A percentile compares a stretch with the other conserved stretches of the same genome.
These are phyloP conservation scores for Neonectria hederae DNA, from an alignment of 2,329 filamentous ascomycete species.

Conservation along the genomic window DNA sequence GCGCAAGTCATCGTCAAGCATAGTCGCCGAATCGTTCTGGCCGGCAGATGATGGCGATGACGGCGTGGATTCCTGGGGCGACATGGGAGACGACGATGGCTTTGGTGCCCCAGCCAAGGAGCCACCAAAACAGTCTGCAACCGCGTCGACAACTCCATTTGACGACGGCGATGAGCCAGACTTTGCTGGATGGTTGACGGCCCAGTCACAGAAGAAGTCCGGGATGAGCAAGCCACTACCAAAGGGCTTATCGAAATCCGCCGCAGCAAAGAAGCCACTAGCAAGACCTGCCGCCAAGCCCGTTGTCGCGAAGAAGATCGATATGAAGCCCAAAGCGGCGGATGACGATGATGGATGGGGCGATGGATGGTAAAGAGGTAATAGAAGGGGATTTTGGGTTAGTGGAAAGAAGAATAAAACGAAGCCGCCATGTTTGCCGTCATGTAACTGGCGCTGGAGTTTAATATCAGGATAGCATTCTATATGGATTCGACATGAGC, in stretches of 20 bases:
- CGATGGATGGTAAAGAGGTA: constrained; percentile 64
- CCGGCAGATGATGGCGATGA: constrained; percentile 68
- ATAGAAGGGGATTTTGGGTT: background rate
- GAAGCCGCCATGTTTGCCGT: constrained; percentile 11
- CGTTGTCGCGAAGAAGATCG: constrained; percentile 70
- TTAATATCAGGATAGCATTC: constrained; percentile 34
- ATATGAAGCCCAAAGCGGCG: constrained; percentile 70
- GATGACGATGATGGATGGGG: constrained; percentile 72
- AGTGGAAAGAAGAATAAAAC: background rate
- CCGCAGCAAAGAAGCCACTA: constrained; percentile 52
- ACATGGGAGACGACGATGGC: constrained; percentile 65
- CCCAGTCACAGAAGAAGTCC: constrained; percentile 81
- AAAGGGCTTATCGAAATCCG: constrained; percentile 80
- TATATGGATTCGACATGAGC: constrained; percentile 9
- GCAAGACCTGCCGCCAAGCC: constrained; percentile 56
- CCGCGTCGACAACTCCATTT: constrained; percentile 62
- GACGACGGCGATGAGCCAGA: constrained; percentile 88
- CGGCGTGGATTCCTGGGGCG: constrained; percentile 81
- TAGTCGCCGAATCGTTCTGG: constrained; percentile 61
- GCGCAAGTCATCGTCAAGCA: constrained; percentile 58
- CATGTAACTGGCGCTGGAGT: constrained; percentile 23
- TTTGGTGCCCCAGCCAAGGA: constrained; percentile 48
- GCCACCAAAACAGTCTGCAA: constrained; percentile 45
- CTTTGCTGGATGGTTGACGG: constrained; percentile 94
- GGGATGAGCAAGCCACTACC: constrained; percentile 72